Conservation (phyloP, 2,329 filamentous ascomycete species). For the Cordyceps cicadae region DNA sequence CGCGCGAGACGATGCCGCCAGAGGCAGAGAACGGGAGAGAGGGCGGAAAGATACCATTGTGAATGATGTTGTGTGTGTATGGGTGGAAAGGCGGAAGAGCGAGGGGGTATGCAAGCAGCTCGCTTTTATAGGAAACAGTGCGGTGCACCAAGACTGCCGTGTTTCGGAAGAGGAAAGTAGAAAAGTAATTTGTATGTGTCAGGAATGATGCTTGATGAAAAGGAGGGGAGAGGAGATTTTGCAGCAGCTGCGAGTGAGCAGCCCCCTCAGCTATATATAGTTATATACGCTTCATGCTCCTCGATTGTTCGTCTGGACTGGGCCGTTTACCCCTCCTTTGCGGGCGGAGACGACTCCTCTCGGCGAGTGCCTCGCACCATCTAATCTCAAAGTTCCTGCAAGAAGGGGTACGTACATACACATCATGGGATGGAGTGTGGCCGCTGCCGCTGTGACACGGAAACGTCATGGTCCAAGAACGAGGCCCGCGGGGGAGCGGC, state of each 20-base stretch:
- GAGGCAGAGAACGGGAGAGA: conserved; percentile 19
- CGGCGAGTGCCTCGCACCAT: neutral
- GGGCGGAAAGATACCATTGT: conserved; percentile 27
- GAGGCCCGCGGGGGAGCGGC: neutral
- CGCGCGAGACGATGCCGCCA: conserved; percentile 18
- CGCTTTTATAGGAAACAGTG: conserved; percentile 3
- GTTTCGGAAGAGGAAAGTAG: neutral
- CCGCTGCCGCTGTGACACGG: neutral
- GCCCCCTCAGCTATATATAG: conserved; percentile 6
- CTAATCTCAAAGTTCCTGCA: neutral
- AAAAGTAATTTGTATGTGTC: conserved; percentile 7
- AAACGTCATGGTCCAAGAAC: neutral
- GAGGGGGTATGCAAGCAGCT: neutral
- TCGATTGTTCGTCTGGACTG: neutral
- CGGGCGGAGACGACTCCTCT: neutral
- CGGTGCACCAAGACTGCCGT: neutral
- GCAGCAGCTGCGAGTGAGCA: neutral
- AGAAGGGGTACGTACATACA: neutral
- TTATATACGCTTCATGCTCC: neutral
- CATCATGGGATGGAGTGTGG: neutral
- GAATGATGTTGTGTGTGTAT: neutral
- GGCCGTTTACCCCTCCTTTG: neutral
- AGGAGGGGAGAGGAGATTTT: neutral
- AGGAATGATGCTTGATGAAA: neutral
- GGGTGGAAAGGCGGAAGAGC: neutral